These are phyloP conservation scores for Curvularia hawaiiensis DNA, from an alignment of 2,329 filamentous ascomycete species.

Conservation along the genomic window DNA sequence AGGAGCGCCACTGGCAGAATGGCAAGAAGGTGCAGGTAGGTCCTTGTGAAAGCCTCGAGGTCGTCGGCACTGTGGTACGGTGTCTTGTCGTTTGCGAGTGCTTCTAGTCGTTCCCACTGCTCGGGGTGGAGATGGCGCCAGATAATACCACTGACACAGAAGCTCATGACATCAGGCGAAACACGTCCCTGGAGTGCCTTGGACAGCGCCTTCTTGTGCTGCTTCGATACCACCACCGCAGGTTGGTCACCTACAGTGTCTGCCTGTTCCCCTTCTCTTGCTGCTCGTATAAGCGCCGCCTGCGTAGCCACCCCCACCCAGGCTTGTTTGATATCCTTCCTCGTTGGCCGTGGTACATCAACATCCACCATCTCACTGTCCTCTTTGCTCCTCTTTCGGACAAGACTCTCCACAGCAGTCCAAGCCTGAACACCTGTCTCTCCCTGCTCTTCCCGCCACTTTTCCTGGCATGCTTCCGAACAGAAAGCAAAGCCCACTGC, in stretches of 20 bases:
- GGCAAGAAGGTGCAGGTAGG: slow-evolving; percentile 52
- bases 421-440: slow-evolving; percentile 41
- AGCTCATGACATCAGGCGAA: slow-evolving; percentile 49
- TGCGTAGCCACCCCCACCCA: slow-evolving; percentile 34
- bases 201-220: slow-evolving; percentile 39
- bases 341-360: slow-evolving; percentile 33
- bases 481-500: slow-evolving; percentile 53
- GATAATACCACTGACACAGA: slow-evolving; percentile 50
- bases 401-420: slow-evolving; percentile 42
- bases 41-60: slow-evolving; percentile 46
- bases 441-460: slow-evolving; percentile 43
- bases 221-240: slow-evolving; percentile 34
- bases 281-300: slow-evolving; percentile 35
- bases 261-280: slow-evolving; percentile 21
- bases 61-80: slow-evolving; percentile 51
- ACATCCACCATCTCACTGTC: slow-evolving; percentile 43
- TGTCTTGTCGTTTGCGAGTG: slow-evolving; percentile 48
- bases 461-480: slow-evolving; percentile 39
- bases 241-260: slow-evolving; percentile 1
- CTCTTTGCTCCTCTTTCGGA: slow-evolving; percentile 38
- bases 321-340: slow-evolving; percentile 34
- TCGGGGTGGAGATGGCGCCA: slow-evolving; percentile 37
- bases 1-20: slow-evolving; percentile 48
- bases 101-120: slow-evolving; percentile 41
- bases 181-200: slow-evolving; percentile 38